phyloP scores from a whole-genome alignment of 2,329 filamentous ascomycete genomes.

The Aspergillus carbonarius region DNA sequence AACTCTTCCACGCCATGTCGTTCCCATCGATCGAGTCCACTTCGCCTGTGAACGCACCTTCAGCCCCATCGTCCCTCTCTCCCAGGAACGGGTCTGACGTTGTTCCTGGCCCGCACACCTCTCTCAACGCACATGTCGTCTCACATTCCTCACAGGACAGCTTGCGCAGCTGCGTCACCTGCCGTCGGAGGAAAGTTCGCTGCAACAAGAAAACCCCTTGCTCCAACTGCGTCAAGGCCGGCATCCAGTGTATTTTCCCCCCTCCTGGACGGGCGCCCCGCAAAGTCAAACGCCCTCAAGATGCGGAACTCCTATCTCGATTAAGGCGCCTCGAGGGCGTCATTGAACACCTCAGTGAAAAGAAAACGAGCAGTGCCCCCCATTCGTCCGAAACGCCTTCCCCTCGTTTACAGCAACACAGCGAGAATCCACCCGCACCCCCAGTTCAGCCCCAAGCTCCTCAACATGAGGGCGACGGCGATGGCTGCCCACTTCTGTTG shows the following conservation, averaged over 20 bases:
- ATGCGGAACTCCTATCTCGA: conserved; percentile 60
- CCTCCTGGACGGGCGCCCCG: conserved; percentile 60
- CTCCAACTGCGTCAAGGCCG: conserved; percentile 48
- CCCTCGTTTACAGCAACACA: conserved; percentile 11
- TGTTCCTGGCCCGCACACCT: conserved; percentile 5
- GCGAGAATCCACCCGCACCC: background rate
- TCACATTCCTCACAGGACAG: conserved; percentile 24
- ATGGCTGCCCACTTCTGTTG: conserved; percentile 14
- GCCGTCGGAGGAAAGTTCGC: conserved; percentile 49
- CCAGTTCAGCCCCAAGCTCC: background rate
- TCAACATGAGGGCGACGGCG: background rate
- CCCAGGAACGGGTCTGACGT: conserved; percentile 1
- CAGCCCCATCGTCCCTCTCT: conserved; percentile 3
- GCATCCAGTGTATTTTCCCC: conserved; percentile 63
- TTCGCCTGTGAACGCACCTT: conserved; percentile 5
- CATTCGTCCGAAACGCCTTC: conserved; percentile 5
- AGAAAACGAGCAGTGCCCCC: conserved; percentile 30
- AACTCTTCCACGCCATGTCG: conserved; percentile 17
- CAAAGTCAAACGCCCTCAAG: conserved; percentile 57
- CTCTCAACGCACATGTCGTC: background rate
- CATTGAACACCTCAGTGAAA: conserved; percentile 58
- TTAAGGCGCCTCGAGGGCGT: conserved; percentile 60
- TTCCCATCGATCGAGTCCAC: conserved; percentile 13
- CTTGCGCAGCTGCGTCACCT: conserved; percentile 48
- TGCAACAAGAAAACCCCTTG: conserved; percentile 51